Evolutionary conservation across 805 yeast species (phyloP).

Genomic region (Tetrapisispora pingtungensis): DNA sequence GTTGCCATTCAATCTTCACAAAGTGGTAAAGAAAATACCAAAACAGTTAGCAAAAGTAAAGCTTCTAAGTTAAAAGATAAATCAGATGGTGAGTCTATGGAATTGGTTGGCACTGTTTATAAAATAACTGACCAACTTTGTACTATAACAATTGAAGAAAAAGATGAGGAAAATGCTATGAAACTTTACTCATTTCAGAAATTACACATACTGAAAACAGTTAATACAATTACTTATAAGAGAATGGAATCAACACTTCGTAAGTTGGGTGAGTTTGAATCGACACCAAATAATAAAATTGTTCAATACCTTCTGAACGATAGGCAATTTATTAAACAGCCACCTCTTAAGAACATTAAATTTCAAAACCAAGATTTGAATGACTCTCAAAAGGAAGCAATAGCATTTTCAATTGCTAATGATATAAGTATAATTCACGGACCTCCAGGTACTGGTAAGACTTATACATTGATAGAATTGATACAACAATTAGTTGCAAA

Average conservation of each 20-base stretch:
- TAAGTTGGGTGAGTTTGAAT: constrained; percentile 43
- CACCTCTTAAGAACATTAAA: constrained; percentile 4
- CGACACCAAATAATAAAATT: constrained; percentile 29
- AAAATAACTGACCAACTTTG: constrained; percentile 40
- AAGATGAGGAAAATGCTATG: constrained; percentile 41
- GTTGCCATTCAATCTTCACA: constrained; percentile 42
- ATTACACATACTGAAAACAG: constrained; percentile 33
- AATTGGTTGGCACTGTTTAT: constrained; percentile 57
- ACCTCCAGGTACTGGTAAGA: constrained; percentile 76
- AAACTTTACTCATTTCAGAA: constrained; percentile 27
- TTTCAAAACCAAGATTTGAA: constrained; percentile 32
- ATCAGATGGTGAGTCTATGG: constrained; percentile 15
- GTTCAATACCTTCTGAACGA: constrained; percentile 40
- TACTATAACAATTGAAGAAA: constrained; percentile 52
- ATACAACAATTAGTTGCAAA: constrained; percentile 56
- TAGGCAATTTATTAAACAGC: constrained; percentile 10
- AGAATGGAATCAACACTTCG: constrained; percentile 72
- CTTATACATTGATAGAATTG: constrained; percentile 74
- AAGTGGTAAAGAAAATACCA: constrained; percentile 21
- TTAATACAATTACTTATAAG: constrained; percentile 63
- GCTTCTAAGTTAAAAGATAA: constrained; percentile 16
- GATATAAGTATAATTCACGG: constrained; percentile 58
- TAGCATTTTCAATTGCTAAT: constrained; percentile 51
- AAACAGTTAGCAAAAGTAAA: constrained; percentile 7
- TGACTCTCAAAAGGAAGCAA: constrained; percentile 63